Percentiles rank a stretch among this genome's conserved stretches.
These are phyloP conservation scores for Ammopiptanthus mongolicus DNA, from an alignment of 306 rosid species.

Conservation along the genomic window DNA sequence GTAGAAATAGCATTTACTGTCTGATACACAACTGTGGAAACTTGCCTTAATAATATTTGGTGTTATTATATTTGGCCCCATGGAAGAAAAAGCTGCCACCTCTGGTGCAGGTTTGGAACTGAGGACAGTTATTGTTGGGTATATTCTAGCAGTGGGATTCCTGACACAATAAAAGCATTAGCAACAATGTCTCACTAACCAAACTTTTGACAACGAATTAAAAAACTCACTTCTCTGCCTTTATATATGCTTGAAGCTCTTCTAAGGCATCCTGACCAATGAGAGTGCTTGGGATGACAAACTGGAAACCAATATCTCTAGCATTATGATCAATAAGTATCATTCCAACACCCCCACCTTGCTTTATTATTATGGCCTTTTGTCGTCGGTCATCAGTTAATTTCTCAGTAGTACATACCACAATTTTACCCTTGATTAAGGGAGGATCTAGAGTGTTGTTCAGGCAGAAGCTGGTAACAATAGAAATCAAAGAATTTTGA, in stretches of 20 bases:
- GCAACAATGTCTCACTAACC: neutral
- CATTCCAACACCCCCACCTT: slow-evolving; percentile 74
- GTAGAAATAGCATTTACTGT: neutral
- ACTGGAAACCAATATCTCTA: slow-evolving; percentile 54
- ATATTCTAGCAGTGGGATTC: slow-evolving; percentile 55
- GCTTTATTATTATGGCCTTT: slow-evolving; percentile 34
- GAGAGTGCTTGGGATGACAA: slow-evolving; percentile 53
- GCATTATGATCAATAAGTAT: slow-evolving; percentile 58
- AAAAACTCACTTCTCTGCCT: slow-evolving; percentile 48
- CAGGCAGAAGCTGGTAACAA: slow-evolving; percentile 58
- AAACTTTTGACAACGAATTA: neutral
- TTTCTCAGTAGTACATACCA: slow-evolving; percentile 50
- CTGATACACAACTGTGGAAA: neutral
- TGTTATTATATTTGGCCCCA: slow-evolving; percentile 59
- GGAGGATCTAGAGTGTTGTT: slow-evolving; percentile 43
- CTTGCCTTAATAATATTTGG: slow-evolving; percentile 65
- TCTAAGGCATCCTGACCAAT: slow-evolving; percentile 54
- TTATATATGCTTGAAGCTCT: slow-evolving; percentile 58
- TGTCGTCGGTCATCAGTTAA: slow-evolving; percentile 28
- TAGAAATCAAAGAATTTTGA: neutral
- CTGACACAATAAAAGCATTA: slow-evolving; percentile 26
- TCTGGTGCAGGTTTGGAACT: slow-evolving; percentile 58
- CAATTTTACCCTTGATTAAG: slow-evolving; percentile 57
- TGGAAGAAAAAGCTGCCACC: slow-evolving; percentile 60
- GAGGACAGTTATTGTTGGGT: slow-evolving; percentile 36